phyloP scores from a whole-genome alignment of 352 stramenopile genomes.

The Plasmopara halstedii region DNA sequence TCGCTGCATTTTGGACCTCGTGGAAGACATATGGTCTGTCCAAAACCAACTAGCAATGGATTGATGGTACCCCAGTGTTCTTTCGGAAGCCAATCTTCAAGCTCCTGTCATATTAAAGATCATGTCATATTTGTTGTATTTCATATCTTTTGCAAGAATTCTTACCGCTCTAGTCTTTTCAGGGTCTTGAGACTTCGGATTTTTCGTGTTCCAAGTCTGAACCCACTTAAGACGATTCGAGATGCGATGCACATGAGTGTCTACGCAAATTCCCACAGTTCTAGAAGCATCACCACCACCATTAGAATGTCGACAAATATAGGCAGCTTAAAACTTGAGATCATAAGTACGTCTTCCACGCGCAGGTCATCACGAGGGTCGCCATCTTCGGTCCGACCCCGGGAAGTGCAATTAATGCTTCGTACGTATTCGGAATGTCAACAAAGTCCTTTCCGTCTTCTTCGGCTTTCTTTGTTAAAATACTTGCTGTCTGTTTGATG shows the following conservation, averaged over 20 bases:
- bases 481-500: constrained; percentile 79
- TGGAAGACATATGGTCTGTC: constrained; percentile 87
- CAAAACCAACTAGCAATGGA: constrained; percentile 92
- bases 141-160: neutral
- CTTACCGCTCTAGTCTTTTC: constrained; percentile 87
- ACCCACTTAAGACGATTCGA: constrained; percentile 94
- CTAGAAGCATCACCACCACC: no score
- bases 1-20: constrained; percentile 63
- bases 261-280: constrained; percentile 91
- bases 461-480: constrained; percentile 36
- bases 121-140: constrained; percentile 1
- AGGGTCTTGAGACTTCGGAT: constrained; percentile 72
- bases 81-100: constrained; percentile 92
- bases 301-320: no score
- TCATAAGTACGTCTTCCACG: constrained; percentile 73
- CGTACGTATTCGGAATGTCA: constrained; percentile 90
- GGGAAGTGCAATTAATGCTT: constrained; percentile 85
- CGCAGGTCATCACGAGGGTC: constrained; percentile 91
- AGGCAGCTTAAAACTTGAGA: no score
- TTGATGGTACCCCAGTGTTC: constrained; percentile 90
- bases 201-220: constrained; percentile 78
- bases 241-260: constrained; percentile 97
- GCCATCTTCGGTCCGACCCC: constrained; percentile 97
- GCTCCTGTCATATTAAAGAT: constrained; percentile 39
- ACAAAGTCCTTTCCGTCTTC: constrained; percentile 19